A percentile compares a stretch with the other conserved stretches of the same genome.
These are phyloP conservation scores for Perkinsus olseni DNA, from an alignment of 169 alveolate species.

Conservation along the genomic window DNA sequence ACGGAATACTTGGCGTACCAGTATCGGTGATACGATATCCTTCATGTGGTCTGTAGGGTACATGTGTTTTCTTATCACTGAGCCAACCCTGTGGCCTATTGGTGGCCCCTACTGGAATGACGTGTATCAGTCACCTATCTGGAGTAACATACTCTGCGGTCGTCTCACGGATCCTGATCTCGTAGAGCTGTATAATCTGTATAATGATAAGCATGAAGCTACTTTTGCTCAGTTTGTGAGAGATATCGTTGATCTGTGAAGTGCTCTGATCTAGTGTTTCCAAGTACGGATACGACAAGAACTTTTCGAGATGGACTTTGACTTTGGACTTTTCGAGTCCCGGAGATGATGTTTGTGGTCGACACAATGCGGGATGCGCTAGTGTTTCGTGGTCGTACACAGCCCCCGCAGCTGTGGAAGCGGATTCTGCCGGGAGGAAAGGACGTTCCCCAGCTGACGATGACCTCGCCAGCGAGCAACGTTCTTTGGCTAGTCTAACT, in stretches of 20 bases:
- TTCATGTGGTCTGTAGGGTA: neutral
- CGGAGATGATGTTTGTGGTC: too few relatives aligned
- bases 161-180: neutral
- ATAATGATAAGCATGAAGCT: neutral
- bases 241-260: neutral
- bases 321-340: too few relatives aligned
- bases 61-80: neutral
- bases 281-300: too few relatives aligned
- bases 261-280: neutral
- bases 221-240: neutral
- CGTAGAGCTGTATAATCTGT: neutral
- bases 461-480: too few relatives aligned
- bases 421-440: too few relatives aligned
- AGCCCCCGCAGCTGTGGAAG: too few relatives aligned
- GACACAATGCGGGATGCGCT: too few relatives aligned
- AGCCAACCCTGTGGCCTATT: neutral
- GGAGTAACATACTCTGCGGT: neutral
- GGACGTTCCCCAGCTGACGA: too few relatives aligned
- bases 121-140: neutral
- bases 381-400: too few relatives aligned
- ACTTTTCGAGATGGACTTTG: too few relatives aligned
- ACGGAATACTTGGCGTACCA: neutral
- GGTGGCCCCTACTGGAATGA: neutral
- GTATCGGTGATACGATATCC: neutral
- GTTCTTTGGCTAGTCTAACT: too few relatives aligned